Conservation (phyloP, 495 filamentous ascomycete species). For the Cercophora samala region DNA sequence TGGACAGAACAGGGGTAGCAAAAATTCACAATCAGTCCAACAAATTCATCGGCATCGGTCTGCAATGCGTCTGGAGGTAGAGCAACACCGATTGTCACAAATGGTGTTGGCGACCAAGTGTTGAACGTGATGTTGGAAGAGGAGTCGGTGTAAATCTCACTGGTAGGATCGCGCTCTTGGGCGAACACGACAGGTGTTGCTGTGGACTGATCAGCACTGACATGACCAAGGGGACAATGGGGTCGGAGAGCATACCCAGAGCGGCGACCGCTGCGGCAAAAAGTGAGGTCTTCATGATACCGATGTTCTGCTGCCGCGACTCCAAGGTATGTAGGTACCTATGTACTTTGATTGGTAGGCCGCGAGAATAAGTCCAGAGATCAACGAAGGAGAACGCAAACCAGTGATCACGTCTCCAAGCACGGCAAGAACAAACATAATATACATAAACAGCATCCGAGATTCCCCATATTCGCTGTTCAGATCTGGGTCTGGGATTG, state of each 20-base stretch:
- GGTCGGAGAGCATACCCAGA: background rate
- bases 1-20: background rate
- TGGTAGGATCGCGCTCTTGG: constrained; percentile 10
- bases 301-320: background rate
- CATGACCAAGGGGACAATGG: background rate
- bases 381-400: background rate
- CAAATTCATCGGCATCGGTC: constrained; percentile 50
- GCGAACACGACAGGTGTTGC: background rate
- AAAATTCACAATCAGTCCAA: constrained; percentile 47
- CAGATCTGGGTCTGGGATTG: background rate
- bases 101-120: constrained; percentile 28
- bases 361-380: background rate
- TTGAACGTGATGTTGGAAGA: constrained; percentile 39
- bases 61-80: constrained; percentile 48
- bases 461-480: background rate
- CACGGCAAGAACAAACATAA: background rate
- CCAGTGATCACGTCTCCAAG: background rate
- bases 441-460: background rate
- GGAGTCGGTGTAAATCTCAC: constrained; percentile 32
- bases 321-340: no score
- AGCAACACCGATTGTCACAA: constrained; percentile 50
- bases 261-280: background rate
- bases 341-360: no score
- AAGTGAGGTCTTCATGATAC: background rate
- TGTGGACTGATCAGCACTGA: background rate